Conservation (phyloP, 192 early-diverging fungal species). For the Gryganskiella cystojenkinii region DNA sequence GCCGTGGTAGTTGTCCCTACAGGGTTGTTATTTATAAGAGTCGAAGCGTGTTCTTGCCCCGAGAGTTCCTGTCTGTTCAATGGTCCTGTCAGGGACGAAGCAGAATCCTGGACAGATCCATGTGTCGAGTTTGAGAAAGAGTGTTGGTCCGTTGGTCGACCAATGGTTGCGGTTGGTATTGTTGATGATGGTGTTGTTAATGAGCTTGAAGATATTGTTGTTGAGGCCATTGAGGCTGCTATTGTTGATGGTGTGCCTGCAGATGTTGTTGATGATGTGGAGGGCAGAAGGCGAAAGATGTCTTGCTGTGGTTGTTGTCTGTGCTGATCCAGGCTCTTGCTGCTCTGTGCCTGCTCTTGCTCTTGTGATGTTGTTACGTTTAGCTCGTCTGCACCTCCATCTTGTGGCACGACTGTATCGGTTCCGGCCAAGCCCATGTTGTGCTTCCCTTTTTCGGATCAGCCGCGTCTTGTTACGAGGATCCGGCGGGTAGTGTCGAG, state of each 20-base stretch:
- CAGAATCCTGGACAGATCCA: constrained; percentile 11
- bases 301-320: background rate
- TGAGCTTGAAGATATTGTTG: constrained; percentile 12
- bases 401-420: no score
- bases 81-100: constrained; percentile 5
- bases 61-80: no score
- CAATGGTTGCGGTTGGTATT: constrained; percentile 22
- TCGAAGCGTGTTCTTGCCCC: no score
- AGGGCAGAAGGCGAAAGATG: background rate
- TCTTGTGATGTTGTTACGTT: no score
- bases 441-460: no score
- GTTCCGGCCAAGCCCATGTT: no score
- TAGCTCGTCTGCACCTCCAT: no score
- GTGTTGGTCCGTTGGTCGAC: constrained; percentile 18
- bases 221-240: background rate
- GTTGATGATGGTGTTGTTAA: background rate
- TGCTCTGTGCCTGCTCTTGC: no score
- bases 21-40: background rate
- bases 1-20: background rate
- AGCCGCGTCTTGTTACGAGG: no score
- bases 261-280: background rate
- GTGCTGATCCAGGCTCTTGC: constrained; percentile 8
- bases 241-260: no score
- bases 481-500: no score
- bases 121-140: constrained; percentile 17